Conservation (phyloP, 805 yeast species). For the Zygosaccharomyces kombuchaensis region DNA sequence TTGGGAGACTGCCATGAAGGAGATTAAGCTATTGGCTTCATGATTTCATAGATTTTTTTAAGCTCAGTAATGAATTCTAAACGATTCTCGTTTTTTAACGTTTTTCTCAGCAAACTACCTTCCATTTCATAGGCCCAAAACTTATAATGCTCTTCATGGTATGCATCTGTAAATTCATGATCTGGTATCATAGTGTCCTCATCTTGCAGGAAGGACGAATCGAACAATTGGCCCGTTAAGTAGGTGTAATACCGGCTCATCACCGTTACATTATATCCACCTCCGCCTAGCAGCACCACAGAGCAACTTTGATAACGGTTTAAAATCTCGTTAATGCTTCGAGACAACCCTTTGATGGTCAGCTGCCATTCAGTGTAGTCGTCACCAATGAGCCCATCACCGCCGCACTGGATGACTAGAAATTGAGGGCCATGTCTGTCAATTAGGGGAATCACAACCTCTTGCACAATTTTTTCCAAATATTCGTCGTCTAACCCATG, state of each 20-base stretch:
- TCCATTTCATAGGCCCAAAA: constrained; percentile 44
- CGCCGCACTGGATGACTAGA: constrained; percentile 64
- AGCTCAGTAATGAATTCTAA: constrained; percentile 4
- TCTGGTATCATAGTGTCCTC: constrained; percentile 52
- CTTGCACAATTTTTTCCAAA: constrained; percentile 37
- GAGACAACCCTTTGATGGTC: constrained; percentile 47
- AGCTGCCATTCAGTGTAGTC: constrained; percentile 65
- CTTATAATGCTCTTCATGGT: constrained; percentile 42
- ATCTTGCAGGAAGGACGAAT: constrained; percentile 9
- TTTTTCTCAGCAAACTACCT: constrained; percentile 33
- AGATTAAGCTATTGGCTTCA: constrained; percentile 19
- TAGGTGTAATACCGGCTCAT: constrained; percentile 55
- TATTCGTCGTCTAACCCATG: constrained; percentile 52
- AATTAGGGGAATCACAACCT: constrained; percentile 43
- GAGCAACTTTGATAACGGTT: constrained; percentile 27
- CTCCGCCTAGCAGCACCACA: constrained; percentile 58
- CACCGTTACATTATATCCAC: constrained; percentile 65
- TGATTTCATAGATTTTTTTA: constrained; percentile 7
- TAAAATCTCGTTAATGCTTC: constrained; percentile 29
- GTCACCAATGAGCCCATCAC: constrained; percentile 70
- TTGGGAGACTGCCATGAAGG: constrained; percentile 49
- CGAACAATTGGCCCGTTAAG: constrained; percentile 27
- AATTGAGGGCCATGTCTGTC: constrained; percentile 43
- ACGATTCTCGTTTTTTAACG: constrained; percentile 31
- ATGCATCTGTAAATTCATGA: constrained; percentile 41